A percentile compares a stretch with the other conserved stretches of the same genome.
phyloP scores from a whole-genome alignment of 148 eudicot species.

The Rhododendron griersonianum region DNA sequence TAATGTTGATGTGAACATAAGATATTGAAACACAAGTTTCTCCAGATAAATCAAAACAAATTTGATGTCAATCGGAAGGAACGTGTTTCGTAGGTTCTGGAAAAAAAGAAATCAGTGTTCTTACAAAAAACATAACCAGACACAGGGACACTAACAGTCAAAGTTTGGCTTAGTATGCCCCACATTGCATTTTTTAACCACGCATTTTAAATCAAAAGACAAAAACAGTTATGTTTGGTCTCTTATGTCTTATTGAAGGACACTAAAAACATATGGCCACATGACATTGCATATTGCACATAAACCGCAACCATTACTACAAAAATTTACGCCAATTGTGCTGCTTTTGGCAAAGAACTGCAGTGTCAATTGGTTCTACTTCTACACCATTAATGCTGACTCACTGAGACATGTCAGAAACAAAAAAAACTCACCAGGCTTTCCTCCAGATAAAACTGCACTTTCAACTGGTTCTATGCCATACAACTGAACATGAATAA shows the following conservation, averaged over 20 bases:
- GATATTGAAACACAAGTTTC: background rate
- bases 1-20: background rate
- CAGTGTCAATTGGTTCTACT: background rate
- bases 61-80: background rate
- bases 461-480: conserved; percentile 91
- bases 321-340: background rate
- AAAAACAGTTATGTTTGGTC: background rate
- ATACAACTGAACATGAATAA: conserved; percentile 37
- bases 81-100: background rate
- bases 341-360: background rate
- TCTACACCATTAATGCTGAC: background rate
- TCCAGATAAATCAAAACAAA: background rate
- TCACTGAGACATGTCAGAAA: background rate
- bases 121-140: background rate
- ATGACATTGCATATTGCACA: background rate
- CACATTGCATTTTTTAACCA: background rate
- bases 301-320: background rate
- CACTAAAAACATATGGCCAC: background rate
- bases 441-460: conserved; percentile 77
- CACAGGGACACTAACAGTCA: background rate
- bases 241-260: background rate
- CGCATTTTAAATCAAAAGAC: background rate
- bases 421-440: conserved; percentile 47
- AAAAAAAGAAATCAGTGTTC: background rate
- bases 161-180: background rate